These are phyloP conservation scores for Lignosus rhinocerotis DNA, from an alignment of 1,284 basidiomycete species.

Conservation along the genomic window DNA sequence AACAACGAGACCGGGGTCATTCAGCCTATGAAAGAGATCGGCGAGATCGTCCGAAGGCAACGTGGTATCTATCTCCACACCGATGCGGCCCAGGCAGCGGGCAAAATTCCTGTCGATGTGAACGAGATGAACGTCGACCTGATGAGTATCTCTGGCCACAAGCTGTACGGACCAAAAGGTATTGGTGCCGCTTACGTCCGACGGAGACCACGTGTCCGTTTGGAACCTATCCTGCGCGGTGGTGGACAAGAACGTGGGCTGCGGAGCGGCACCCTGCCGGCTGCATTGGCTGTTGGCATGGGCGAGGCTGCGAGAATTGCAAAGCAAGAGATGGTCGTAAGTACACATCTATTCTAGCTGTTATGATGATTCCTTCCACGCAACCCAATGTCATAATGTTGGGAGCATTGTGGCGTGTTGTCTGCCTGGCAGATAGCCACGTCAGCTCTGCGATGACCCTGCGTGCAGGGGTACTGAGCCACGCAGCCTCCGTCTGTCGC, in stretches of 20 bases:
- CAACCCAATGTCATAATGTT: conserved; percentile 13
- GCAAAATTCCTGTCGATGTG: conserved; percentile 91
- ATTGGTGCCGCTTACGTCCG: conserved; percentile 95
- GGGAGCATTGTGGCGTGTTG: conserved; percentile 34
- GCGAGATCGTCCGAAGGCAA: conserved; percentile 78
- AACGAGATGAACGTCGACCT: conserved; percentile 96
- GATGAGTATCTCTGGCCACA: conserved; percentile 97
- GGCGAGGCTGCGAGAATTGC: conserved; percentile 96
- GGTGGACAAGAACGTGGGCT: conserved; percentile 98
- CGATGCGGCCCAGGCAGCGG: conserved; percentile 95
- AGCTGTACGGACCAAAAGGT: conserved; percentile 98
- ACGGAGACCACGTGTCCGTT: conserved; percentile 87
- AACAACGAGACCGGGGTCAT: conserved; percentile 99
- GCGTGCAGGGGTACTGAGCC: conserved; percentile 91
- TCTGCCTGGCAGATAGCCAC: conserved; percentile 11
- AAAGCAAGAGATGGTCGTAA: conserved; percentile 88
- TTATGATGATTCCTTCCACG: conserved; percentile 55
- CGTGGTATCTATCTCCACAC: conserved; percentile 95
- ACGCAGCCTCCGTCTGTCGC: conserved; percentile 9
- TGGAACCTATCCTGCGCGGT: conserved; percentile 95
- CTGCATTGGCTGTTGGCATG: conserved; percentile 89
- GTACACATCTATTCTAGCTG: conserved; percentile 38
- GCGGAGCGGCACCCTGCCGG: conserved; percentile 90
- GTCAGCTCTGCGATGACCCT: conserved; percentile 62
- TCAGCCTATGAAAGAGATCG: conserved; percentile 96